Evolutionary conservation across 805 yeast genomes (phyloP).

Genomic region (Ascoidea asiatica): DNA sequence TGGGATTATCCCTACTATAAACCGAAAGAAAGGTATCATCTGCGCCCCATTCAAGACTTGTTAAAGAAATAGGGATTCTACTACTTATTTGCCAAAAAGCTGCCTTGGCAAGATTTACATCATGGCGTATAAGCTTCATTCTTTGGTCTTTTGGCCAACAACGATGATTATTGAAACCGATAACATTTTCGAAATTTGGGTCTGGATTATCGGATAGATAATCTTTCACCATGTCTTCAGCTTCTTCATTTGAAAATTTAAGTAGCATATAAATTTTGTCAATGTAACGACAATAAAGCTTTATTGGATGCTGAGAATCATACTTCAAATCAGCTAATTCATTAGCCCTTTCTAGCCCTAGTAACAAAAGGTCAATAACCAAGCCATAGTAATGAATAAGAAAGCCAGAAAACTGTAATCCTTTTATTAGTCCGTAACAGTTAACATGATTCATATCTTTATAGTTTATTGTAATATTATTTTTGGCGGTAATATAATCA

Average conservation of each 20-base stretch:
- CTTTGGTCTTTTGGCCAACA: slow-evolving; percentile 94
- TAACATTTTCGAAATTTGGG: slow-evolving; percentile 76
- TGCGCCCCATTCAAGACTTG: slow-evolving; percentile 51
- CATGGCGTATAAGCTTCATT: slow-evolving; percentile 83
- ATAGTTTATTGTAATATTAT: slow-evolving; percentile 67
- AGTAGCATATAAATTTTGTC: slow-evolving; percentile 74
- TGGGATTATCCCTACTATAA: slow-evolving; percentile 83
- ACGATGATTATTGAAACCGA: slow-evolving; percentile 75
- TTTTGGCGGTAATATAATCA: slow-evolving; percentile 86
- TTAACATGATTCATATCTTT: slow-evolving; percentile 94
- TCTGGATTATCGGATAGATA: slow-evolving; percentile 79
- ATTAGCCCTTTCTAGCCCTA: slow-evolving; percentile 78
- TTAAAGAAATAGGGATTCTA: slow-evolving; percentile 65
- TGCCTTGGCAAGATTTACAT: slow-evolving; percentile 86
- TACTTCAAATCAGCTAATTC: slow-evolving; percentile 58
- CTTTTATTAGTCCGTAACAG: slow-evolving; percentile 77
- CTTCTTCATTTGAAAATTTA: slow-evolving; percentile 59
- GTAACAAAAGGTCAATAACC: slow-evolving; percentile 62
- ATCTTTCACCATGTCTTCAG: slow-evolving; percentile 63
- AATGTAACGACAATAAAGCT: slow-evolving; percentile 69
- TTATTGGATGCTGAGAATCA: slow-evolving; percentile 43
- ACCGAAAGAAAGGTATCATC: slow-evolving; percentile 73
- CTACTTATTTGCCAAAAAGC: slow-evolving; percentile 81
- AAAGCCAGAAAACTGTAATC: slow-evolving; percentile 83
- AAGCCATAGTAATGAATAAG: slow-evolving; percentile 85